Base-by-base conservation (phyloP, 2,329 filamentous ascomycete genomes). In the Neonectria neomacrospora region DNA sequence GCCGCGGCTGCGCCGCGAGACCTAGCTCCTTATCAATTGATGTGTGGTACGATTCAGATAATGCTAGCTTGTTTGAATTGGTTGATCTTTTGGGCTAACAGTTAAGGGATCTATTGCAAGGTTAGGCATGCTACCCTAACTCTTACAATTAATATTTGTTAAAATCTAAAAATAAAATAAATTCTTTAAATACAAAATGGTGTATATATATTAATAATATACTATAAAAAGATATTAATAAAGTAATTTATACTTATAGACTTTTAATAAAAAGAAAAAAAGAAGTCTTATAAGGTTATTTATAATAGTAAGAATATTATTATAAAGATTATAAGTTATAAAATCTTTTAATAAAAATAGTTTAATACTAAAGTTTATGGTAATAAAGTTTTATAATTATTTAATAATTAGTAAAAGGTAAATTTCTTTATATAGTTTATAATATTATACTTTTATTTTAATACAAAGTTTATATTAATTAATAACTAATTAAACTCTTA, bases 261-360 rank as follows among this genome's bases (percentile, higher is more conserved):
- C 22, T 61, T 42, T 48, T 52, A 55, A 4, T 56, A 55, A 12
- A 8, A 50, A 42, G 58, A 48, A 50, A 47, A 34, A 61, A 34
- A 16, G 3, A 32, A 58, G 55, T 58, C 55, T 51, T 11, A 44
- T 52, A 39, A 61, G 45, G 16, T 14, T 12, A 28, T 63, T 41
- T 42, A 61, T 51, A 16, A 67, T 63, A 37, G 59, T 47, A 23
- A 64, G 41, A n/a, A 63, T 67, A 48, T 26, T 65, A 56, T 64
- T 53, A 45, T 60, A 66, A 14, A 54, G 26, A 58, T 44, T 52
- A 41, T 37, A 23, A 30, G 37, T 58, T 52, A 54, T 53, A 26
- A 41, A 44, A 48, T 64, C 26, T 52, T 56, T 47, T 58, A 44
- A 66, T 61, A 54, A 9, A 8, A 39, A 14, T 56, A 66, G 28